Percentiles rank a stretch among this genome's conserved stretches.
These are phyloP conservation scores for Blastocystis sp. DNA, from an alignment of 352 stramenopile species.

Conservation along the genomic window DNA sequence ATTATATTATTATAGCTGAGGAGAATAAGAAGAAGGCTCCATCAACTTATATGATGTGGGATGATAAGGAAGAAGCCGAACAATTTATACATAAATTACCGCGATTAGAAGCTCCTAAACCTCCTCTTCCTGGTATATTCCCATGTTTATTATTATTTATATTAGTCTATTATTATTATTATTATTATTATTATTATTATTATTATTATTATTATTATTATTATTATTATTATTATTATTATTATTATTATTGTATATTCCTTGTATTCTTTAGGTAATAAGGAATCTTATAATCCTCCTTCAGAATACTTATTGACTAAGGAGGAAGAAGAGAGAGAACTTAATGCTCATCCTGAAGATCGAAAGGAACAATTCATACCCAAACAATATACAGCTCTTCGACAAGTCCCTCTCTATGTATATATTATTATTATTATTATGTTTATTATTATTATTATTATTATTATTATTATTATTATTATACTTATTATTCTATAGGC, in stretches of 20 bases:
- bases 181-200: too few relatives aligned
- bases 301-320: constrained; percentile 90
- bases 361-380: constrained; percentile 80
- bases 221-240: too few relatives aligned
- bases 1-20: constrained; percentile 38
- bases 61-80: constrained; percentile 60
- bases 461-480: background rate
- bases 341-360: constrained; percentile 74
- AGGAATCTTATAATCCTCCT: constrained; percentile 93
- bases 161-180: too few relatives aligned
- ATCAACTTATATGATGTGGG: constrained; percentile 71
- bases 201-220: too few relatives aligned
- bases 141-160: too few relatives aligned
- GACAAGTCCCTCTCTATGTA: constrained; percentile 76
- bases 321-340: constrained; percentile 80
- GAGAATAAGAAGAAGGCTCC: constrained; percentile 69
- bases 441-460: background rate
- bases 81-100: constrained; percentile 51
- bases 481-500: constrained; percentile 36
- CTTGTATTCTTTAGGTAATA: constrained; percentile 53
- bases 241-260: too few relatives aligned
- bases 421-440: background rate
- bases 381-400: constrained; percentile 80
- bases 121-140: constrained; percentile 63
- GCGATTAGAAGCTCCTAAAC: constrained; percentile 87